Percentiles rank a stretch among this genome's conserved stretches.
phyloP scores from a whole-genome alignment of 768 basidiomycete genomes.

The Lactarius sanguifluus region DNA sequence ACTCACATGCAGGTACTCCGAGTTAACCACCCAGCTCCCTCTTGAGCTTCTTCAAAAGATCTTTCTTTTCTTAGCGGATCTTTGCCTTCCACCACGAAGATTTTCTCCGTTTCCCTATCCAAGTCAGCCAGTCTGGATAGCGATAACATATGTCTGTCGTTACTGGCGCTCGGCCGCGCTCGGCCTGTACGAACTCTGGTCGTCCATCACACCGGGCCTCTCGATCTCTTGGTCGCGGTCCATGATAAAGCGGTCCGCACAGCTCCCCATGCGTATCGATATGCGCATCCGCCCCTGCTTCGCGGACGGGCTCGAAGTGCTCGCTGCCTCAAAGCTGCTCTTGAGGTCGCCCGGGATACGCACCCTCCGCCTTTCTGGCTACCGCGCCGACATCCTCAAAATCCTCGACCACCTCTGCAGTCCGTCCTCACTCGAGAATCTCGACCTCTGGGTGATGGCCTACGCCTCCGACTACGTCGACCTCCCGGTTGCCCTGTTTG shows the following conservation, averaged over 20 bases:
- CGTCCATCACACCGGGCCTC: slow-evolving; percentile 14
- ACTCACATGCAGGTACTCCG: not conserved
- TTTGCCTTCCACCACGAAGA: not conserved
- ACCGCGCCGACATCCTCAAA: slow-evolving; percentile 7
- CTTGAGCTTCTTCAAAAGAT: not conserved
- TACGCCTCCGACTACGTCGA: not conserved
- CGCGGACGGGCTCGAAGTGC: slow-evolving; percentile 7
- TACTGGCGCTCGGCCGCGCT: slow-evolving; percentile 22
- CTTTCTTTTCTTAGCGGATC: not conserved
- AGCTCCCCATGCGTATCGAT: slow-evolving; percentile 12
- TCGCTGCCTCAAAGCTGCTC: slow-evolving; percentile 13
- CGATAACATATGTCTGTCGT: slow-evolving; percentile 18
- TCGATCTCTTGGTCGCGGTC: slow-evolving; percentile 16
- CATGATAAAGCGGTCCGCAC: slow-evolving; percentile 24
- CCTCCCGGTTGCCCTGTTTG: slow-evolving; percentile 14
- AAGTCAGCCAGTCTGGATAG: slow-evolving; percentile 7
- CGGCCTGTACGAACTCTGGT: slow-evolving; percentile 20
- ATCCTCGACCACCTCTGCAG: slow-evolving; percentile 14
- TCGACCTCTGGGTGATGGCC: not conserved
- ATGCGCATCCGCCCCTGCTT: slow-evolving; percentile 3
- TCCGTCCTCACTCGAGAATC: slow-evolving; percentile 11
- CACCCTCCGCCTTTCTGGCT: slow-evolving; percentile 16
- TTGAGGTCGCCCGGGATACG: slow-evolving; percentile 13
- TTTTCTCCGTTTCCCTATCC: too few species aligned
- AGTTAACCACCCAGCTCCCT: not conserved